phyloP scores from a whole-genome alignment of 78 protist genomes.

The Guillardia theta region DNA sequence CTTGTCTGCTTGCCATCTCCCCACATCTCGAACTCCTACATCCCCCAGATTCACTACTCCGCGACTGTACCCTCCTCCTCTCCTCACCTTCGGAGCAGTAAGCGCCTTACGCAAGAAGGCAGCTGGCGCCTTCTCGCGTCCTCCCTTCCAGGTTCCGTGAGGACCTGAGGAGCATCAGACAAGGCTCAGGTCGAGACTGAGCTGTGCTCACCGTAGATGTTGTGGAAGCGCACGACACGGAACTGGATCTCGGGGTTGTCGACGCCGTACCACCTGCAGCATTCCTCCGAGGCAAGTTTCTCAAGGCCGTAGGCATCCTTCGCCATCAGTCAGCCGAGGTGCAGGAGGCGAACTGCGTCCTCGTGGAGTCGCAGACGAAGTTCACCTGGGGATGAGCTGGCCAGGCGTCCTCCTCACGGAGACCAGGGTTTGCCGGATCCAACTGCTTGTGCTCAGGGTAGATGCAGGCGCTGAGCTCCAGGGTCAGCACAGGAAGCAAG shows the following conservation, averaged over 20 bases:
- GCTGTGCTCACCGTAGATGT: conserved; percentile 84
- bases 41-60: neutral
- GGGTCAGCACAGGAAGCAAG: neutral
- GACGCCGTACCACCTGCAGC: conserved; percentile 44
- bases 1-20: conserved; percentile 87
- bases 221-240: conserved; percentile 83
- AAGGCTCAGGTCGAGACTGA: too few species aligned
- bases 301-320: conserved; percentile 88
- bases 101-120: conserved; percentile 82
- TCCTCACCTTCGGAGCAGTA: neutral
- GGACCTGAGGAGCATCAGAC: too few species aligned
- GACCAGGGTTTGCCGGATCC: conserved; percentile 49
- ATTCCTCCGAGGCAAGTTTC: conserved; percentile 79
- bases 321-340: neutral
- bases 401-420: conserved; percentile 81
- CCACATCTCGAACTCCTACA: conserved; percentile 79
- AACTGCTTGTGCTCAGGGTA: conserved; percentile 78
- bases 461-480: conserved; percentile 69
- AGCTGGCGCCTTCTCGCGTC: conserved; percentile 91
- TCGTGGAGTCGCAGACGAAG: neutral
- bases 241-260: conserved; percentile 33
- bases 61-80: neutral
- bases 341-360: neutral
- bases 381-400: conserved; percentile 76
- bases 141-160: conserved; percentile 85